Conservation (phyloP, 2,329 filamentous ascomycete genomes). For the Fusarium denticulatum region DNA sequence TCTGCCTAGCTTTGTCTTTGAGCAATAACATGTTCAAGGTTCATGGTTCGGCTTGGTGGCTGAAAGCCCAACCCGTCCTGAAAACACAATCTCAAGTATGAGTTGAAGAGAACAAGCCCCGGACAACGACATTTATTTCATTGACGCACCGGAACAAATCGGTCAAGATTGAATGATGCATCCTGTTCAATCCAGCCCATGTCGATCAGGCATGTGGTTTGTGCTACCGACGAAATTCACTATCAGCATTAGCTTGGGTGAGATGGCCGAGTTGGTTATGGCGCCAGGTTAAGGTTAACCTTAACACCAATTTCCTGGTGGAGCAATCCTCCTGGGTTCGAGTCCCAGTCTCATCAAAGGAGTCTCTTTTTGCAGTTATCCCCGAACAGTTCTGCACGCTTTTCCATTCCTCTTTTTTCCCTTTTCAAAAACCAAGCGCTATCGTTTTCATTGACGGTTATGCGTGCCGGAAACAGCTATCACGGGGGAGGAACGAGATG, state of each 20-base stretch:
- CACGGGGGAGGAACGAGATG: neutral
- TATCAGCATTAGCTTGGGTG: slow-evolving; percentile 19
- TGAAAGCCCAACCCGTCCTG: neutral
- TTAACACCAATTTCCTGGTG: slow-evolving; percentile 30
- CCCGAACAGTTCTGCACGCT: rapidly evolving
- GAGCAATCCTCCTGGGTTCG: slow-evolving; percentile 32
- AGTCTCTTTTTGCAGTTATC: neutral
- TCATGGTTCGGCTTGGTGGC: neutral
- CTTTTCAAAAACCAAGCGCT: rapidly evolving
- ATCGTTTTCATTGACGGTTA: rapidly evolving
- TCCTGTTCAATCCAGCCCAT: rapidly evolving
- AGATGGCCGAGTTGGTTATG: slow-evolving; percentile 34
- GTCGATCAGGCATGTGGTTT: rapidly evolving
- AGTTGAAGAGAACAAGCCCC: neutral
- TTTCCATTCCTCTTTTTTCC: neutral
- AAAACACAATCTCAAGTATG: neutral
- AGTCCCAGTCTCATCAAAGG: slow-evolving; percentile 29
- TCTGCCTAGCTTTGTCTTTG: neutral
- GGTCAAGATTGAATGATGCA: rapidly evolving
- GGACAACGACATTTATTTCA: neutral
- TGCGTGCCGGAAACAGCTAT: rapidly evolving
- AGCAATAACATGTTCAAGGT: neutral
- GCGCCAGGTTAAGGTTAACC: slow-evolving; percentile 32
- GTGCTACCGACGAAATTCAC: rapidly evolving
- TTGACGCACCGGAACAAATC: neutral